Percentiles rank a stretch among this genome's conserved stretches.
Evolutionary conservation across 2,329 filamentous ascomycete genomes (phyloP).

Genomic region (Lasiodiplodia gonubiensis): DNA sequence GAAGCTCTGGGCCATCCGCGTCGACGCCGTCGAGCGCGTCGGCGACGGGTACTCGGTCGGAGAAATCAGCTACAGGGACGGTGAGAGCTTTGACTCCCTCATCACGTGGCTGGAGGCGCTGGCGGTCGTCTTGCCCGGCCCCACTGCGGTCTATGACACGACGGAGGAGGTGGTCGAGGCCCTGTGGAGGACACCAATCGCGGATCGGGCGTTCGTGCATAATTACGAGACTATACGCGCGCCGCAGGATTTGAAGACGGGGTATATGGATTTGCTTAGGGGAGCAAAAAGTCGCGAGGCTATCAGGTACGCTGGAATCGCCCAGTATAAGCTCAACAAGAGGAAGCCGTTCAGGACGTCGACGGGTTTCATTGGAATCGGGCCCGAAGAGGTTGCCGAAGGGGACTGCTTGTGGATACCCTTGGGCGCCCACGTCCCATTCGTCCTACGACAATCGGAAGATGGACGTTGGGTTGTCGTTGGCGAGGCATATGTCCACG

Average conservation of each 20-base stretch:
- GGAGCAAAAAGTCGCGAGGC: not conserved
- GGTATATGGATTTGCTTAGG: constrained; percentile 3
- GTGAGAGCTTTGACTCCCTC: not conserved
- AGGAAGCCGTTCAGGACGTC: constrained; percentile 8
- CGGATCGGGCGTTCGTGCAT: constrained; percentile 5
- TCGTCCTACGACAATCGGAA: constrained; percentile 1
- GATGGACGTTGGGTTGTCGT: constrained; percentile 7
- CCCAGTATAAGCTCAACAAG: not conserved
- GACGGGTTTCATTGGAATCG: constrained; percentile 12
- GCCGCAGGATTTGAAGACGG: not conserved
- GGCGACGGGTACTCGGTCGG: not conserved
- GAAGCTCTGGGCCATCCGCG: constrained; percentile 3
- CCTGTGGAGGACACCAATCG: constrained; percentile 7
- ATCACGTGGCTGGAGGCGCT: not conserved
- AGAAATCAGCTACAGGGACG: not conserved
- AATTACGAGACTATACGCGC: constrained; percentile 7
- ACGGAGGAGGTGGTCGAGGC: not conserved
- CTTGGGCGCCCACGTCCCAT: constrained; percentile 17
- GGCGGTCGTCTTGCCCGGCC: not conserved
- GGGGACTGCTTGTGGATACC: constrained; percentile 17
- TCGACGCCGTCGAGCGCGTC: not conserved
- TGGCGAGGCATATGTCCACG: constrained; percentile 24
- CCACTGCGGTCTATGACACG: not conserved
- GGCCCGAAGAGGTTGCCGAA: not conserved
- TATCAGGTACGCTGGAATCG: not conserved